A percentile compares a stretch with the other conserved stretches of the same genome.
phyloP scores from a whole-genome alignment of 2,329 filamentous ascomycete species.

The Coniella lustricola region DNA sequence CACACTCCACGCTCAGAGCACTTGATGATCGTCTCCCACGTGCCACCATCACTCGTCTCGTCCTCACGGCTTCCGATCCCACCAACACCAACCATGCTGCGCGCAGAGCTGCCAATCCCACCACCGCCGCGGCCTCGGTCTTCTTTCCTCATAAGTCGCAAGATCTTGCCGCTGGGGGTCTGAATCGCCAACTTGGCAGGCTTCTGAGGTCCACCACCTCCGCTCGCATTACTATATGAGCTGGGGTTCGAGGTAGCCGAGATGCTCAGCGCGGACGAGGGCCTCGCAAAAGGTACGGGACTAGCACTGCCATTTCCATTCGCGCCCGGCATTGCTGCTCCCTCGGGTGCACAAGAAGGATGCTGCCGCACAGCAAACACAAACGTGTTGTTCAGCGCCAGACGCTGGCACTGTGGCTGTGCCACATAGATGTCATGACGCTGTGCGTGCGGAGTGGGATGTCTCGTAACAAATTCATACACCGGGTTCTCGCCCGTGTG shows the following conservation, averaged over 20 bases:
- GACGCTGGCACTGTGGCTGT: slow-evolving; percentile 82
- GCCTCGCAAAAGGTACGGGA: slow-evolving; percentile 56
- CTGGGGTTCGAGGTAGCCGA: slow-evolving; percentile 53
- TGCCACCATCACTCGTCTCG: slow-evolving; percentile 60
- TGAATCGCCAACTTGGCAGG: slow-evolving; percentile 95
- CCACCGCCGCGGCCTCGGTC: slow-evolving; percentile 50
- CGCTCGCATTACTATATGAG: slow-evolving; percentile 40
- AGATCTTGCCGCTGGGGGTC: slow-evolving; percentile 87
- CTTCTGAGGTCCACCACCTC: slow-evolving; percentile 59
- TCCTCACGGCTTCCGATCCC: slow-evolving; percentile 38
- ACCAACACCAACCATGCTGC: slow-evolving; percentile 19
- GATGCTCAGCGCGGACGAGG: slow-evolving; percentile 59
- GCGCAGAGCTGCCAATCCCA: slow-evolving; percentile 29
- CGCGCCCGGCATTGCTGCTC: slow-evolving; percentile 34
- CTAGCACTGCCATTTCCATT: slow-evolving; percentile 41
- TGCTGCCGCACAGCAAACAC: slow-evolving; percentile 95
- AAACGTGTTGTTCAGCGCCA: slow-evolving; percentile 95
- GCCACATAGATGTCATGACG: slow-evolving; percentile 95
- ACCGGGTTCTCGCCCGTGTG: slow-evolving; percentile 89
- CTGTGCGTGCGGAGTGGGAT: slow-evolving; percentile 96
- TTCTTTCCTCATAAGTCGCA: slow-evolving; percentile 76
- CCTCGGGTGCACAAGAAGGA: slow-evolving; percentile 48
- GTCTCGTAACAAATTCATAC: slow-evolving; percentile 86
- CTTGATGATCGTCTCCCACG: slow-evolving; percentile 89
- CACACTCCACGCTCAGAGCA: slow-evolving; percentile 75